These are phyloP conservation scores for Penicillium hordei DNA, from an alignment of 2,329 filamentous ascomycete genomes.

Conservation along the genomic window DNA sequence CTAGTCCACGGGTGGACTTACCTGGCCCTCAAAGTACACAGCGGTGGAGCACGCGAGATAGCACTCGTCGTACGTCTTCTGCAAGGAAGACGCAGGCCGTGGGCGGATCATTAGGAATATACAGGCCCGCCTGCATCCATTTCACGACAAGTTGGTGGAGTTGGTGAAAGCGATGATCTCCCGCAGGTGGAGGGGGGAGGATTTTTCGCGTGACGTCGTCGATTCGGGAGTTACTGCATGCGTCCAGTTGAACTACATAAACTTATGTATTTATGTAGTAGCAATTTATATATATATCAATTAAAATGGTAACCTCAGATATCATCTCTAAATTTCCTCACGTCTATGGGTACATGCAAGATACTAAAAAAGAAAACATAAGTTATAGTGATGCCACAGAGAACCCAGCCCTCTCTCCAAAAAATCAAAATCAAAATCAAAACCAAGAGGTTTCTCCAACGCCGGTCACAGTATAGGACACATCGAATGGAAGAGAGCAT, in stretches of 20 bases:
- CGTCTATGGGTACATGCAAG: conserved; percentile 32
- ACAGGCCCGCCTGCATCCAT: conserved; percentile 25
- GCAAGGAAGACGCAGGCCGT: conserved; percentile 70
- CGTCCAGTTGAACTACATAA: conserved; percentile 3
- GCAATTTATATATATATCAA: not conserved
- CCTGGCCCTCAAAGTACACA: conserved; percentile 92
- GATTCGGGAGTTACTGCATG: conserved; percentile 23
- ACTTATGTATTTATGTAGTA: not conserved
- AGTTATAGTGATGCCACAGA: conserved; percentile 25
- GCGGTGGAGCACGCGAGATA: conserved; percentile 94
- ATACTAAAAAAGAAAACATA: conserved; percentile 10
- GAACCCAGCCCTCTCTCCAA: conserved; percentile 21
- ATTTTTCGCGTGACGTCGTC: conserved; percentile 38
- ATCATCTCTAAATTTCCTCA: conserved; percentile 28
- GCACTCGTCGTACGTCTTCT: conserved; percentile 97
- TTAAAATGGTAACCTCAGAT: conserved; percentile 4
- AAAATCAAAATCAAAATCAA: conserved; percentile 6
- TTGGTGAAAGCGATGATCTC: conserved; percentile 25
- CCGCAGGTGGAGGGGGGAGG: conserved; percentile 22
- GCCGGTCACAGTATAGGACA: conserved; percentile 22
- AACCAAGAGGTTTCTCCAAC: conserved; percentile 18
- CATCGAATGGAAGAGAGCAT: conserved; percentile 10
- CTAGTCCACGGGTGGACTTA: conserved; percentile 41
- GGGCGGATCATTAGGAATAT: conserved; percentile 49
- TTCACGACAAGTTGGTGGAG: conserved; percentile 20